phyloP scores from a whole-genome alignment of 1,284 basidiomycete species.

The Papiliotrema flavescens region DNA sequence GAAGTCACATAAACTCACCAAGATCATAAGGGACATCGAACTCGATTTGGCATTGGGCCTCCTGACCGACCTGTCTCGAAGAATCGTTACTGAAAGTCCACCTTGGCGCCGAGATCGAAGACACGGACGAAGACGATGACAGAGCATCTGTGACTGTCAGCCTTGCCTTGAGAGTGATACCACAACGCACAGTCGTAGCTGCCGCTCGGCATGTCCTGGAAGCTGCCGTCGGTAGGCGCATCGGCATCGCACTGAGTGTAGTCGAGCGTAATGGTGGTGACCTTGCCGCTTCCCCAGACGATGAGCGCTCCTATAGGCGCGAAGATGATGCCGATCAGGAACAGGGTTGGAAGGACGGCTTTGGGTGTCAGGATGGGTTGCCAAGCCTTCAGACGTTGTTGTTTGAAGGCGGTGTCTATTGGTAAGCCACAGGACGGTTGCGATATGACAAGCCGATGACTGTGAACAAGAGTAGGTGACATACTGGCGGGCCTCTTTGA shows the following conservation, averaged over 20 bases:
- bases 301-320: conserved; percentile 93
- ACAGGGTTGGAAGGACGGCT: conserved; percentile 92
- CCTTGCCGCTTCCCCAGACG: conserved; percentile 80
- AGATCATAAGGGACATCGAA: conserved; percentile 81
- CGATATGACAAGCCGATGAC: not conserved
- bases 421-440: not conserved
- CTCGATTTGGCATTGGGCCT: conserved; percentile 67
- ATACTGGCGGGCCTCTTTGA: conserved; percentile 83
- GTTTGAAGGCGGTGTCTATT: conserved; percentile 94
- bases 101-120: conserved; percentile 56
- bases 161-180: not conserved
- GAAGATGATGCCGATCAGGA: conserved; percentile 90
- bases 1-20: conserved; percentile 21
- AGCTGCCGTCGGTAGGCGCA: conserved; percentile 55
- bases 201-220: conserved; percentile 59
- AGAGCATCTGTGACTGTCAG: conserved; percentile 36
- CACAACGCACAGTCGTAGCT: conserved; percentile 64
- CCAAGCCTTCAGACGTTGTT: conserved; percentile 99
- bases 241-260: conserved; percentile 84
- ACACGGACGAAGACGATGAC: conserved; percentile 55
- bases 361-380: conserved; percentile 98
- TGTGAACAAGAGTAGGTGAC: conserved; percentile 39
- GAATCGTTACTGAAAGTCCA: conserved; percentile 61
- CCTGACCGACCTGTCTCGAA: conserved; percentile 52
- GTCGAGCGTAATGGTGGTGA: conserved; percentile 91